Conservation (phyloP, 441 rosid genomes). For the Theobroma grandiflorum region DNA sequence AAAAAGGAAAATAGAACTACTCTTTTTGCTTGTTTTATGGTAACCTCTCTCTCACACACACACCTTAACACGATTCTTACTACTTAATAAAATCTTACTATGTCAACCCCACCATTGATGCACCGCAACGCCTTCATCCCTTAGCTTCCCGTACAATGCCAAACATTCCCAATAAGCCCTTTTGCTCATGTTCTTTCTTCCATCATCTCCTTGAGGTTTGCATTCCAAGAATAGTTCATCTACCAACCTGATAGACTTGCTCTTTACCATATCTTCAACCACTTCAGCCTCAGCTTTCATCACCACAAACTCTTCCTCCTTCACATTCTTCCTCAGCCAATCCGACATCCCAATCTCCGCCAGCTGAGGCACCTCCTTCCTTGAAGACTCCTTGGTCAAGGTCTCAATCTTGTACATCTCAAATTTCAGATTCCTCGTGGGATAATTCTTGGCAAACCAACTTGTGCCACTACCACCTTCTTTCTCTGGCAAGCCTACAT, state of each 20-base stretch:
- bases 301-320: conserved; percentile 72
- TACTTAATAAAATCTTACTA: neutral
- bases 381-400: conserved; percentile 44
- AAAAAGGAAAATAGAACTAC: conserved; percentile 17
- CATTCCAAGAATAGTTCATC: conserved; percentile 93
- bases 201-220: conserved; percentile 51
- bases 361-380: conserved; percentile 38
- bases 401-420: conserved; percentile 80
- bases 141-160: conserved; percentile 72
- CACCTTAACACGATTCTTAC: neutral
- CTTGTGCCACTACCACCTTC: conserved; percentile 55
- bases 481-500: conserved; percentile 57
- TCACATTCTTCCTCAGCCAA: conserved; percentile 72
- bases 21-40: conserved; percentile 30
- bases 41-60: conserved; percentile 17
- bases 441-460: conserved; percentile 78
- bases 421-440: conserved; percentile 66
- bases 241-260: conserved; percentile 58
- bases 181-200: conserved; percentile 40
- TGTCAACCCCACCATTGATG: conserved; percentile 91
- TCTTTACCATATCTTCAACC: conserved; percentile 75
- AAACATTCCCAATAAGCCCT: conserved; percentile 85
- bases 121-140: conserved; percentile 80
- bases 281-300: conserved; percentile 88
- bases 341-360: conserved; percentile 59